Base-by-base conservation (phyloP, 805 yeast genomes). In the Kodamaea sagamina region DNA sequence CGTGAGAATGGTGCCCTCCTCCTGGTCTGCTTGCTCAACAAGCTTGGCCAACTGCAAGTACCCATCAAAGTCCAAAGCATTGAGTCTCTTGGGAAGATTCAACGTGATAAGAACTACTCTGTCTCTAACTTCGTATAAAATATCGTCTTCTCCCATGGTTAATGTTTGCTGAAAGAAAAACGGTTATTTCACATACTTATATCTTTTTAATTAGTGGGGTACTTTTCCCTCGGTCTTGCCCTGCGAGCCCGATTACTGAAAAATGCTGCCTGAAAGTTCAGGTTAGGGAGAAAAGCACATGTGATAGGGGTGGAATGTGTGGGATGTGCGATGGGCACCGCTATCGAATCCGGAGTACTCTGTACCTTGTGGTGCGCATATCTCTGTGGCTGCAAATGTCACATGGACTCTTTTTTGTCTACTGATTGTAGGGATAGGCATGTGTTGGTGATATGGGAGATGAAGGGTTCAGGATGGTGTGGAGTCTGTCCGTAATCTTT, bases 61-160 rank as follows among this genome's bases (percentile, higher is more conserved):
- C 51, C 86, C 88, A 4, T 71, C 75, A 31, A 79, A 80, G 35
- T 79, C 75, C 55, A 88, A 63, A 1, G 96, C 86, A 61, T 88
- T 88, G 52, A 79, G 67, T 27, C 72, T 70, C 29, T 69, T 52
- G 17, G 95, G 87, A 28, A 77, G 67, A 53, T 82, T 79, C 25
- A 89, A 63, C 6, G 83, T 81, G 60, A 89, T 87, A 49, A 84
- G 72, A 40, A 83, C 74, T 28, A 75, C 71, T 39, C 65, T 72
- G 48, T 65, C 83, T 43, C 53, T 62, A 15, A 71, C 75, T 54
- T 71, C 74, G 51, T 71, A 71, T 17, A 57, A 49, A 44, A 71
- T 62, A 44, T 64, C 63, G 27, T 55, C 44, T 7, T 52, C 59
- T 37, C 59, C 58, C 36, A 39, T 39, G 12, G 9, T 41, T 34